Conservation (phyloP, 164 flowering plant genomes). For the Annona squamosa region DNA sequence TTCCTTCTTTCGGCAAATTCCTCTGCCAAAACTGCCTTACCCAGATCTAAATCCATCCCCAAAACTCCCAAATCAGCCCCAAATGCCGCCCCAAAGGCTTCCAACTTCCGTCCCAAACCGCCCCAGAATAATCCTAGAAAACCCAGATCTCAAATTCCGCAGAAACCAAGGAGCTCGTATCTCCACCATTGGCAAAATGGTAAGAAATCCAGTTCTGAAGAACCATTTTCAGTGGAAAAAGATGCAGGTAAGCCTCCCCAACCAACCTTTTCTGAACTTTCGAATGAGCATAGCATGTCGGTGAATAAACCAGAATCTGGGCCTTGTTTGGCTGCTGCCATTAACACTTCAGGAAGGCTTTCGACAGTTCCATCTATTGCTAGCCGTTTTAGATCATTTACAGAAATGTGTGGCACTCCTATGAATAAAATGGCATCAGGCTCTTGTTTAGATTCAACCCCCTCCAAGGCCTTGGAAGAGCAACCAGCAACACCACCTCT, state of each 20-base stretch:
- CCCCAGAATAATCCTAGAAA: slow-evolving; percentile 12
- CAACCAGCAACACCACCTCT: slow-evolving; percentile 51
- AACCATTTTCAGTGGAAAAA: neutral
- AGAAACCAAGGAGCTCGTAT: slow-evolving; percentile 15
- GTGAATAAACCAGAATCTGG: slow-evolving; percentile 14
- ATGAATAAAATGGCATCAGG: slow-evolving; percentile 22
- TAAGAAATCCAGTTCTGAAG: slow-evolving; percentile 10
- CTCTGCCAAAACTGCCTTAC: slow-evolving; percentile 18
- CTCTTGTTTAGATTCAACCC: slow-evolving; percentile 21
- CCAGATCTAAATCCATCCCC: slow-evolving; percentile 15
- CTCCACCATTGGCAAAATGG: slow-evolving; percentile 23
- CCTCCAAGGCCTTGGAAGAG: slow-evolving; percentile 16
- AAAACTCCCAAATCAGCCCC: slow-evolving; percentile 47
- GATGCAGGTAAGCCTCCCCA: slow-evolving; percentile 9
- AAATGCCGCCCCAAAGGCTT: slow-evolving; percentile 4
- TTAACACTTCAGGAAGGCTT: slow-evolving; percentile 10
- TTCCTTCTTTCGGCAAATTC: slow-evolving; percentile 43
- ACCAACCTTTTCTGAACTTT: slow-evolving; percentile 15
- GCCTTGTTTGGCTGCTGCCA: slow-evolving; percentile 14
- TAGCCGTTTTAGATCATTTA: neutral
- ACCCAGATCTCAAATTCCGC: slow-evolving; percentile 10
- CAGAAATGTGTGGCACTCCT: slow-evolving; percentile 30
- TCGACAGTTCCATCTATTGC: neutral
- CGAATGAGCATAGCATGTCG: slow-evolving; percentile 4
- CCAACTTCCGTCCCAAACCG: slow-evolving; percentile 21